Conservation (phyloP, 768 basidiomycete genomes). For the Mycena chlorophos region DNA sequence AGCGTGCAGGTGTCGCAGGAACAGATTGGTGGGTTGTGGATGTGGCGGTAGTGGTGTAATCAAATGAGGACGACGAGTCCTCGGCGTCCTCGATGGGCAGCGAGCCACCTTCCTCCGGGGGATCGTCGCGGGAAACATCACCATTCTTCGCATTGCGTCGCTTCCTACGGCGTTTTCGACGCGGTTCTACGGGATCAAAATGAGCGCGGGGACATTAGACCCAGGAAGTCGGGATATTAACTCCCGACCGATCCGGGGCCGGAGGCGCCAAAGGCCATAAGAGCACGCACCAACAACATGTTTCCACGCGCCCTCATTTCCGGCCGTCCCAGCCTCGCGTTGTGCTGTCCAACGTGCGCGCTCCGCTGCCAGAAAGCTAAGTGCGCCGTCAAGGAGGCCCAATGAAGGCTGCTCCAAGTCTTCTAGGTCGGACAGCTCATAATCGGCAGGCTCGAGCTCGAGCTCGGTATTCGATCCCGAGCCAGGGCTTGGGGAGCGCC, state of each 20-base stretch:
- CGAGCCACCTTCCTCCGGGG: conserved; percentile 15
- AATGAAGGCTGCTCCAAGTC: conserved; percentile 55
- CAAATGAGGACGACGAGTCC: conserved; percentile 29
- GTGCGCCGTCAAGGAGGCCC: conserved; percentile 69
- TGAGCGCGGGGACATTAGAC: background rate
- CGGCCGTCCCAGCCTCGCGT: conserved; percentile 34
- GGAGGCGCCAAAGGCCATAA: conserved; percentile 7
- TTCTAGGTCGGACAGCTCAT: conserved; percentile 24
- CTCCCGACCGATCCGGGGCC: conserved; percentile 5
- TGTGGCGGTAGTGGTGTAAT: conserved; percentile 22
- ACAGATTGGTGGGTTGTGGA: conserved; percentile 21
- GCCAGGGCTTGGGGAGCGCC: conserved; percentile 19
- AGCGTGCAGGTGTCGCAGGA: conserved; percentile 18
- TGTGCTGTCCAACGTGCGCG: conserved; percentile 58
- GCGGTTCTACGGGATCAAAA: conserved; percentile 27
- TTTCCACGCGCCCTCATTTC: conserved; percentile 34
- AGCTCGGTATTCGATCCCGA: conserved; percentile 24
- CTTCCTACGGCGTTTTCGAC: conserved; percentile 40
- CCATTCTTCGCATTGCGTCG: conserved; percentile 24
- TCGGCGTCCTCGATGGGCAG: conserved; percentile 24
- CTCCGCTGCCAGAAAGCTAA: conserved; percentile 76
- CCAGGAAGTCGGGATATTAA: conserved; percentile 8
- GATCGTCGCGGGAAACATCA: conserved; percentile 13
- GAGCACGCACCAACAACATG: conserved; percentile 41
- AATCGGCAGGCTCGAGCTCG: conserved; percentile 17